Base-by-base conservation (phyloP, 495 filamentous ascomycete species). In the Melanomma pulvis-pyrius region DNA sequence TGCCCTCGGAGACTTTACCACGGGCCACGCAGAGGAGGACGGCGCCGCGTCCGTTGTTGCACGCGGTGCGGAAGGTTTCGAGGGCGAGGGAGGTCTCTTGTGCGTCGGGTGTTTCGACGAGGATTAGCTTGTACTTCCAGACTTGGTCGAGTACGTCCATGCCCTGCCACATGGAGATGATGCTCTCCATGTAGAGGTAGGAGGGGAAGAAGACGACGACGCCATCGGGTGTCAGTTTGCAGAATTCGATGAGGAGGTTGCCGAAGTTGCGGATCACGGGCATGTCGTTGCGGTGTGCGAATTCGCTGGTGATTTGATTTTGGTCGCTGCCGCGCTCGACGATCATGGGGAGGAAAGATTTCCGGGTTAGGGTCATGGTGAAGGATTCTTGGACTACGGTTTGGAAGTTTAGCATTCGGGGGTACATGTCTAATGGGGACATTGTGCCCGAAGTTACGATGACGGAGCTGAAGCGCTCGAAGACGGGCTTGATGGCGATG, bases 171-270 rank as follows among this genome's bases (percentile, higher is more conserved):
- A 96, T 96, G 76, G 87, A 91, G 74, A 99, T 97, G 74, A 98
- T 97, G 39, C 88, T 91, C 73, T 99, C 96, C 96, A 99, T 98
- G 81, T 99, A 99, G 1, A 99, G 84, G 73, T 99, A 99, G 0
- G 91, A 96, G 0, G 96, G 96, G 77, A 99, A 99, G 82, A 99
- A 99, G 51, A 99, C 96, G 32, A 98, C 94, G 77, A 99, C 87
- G 56, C 96, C 96, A 71, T 99, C 96, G 0, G 96, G 96, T 0
- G 94, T 98, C 68, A 97, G 87, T 75, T 90, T 92, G 36, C 92
- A 86, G 72, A 99, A 97, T 72, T 98, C 96, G 25, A 92, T 91
- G 19, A 99, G 80, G 6, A 99, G 82, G 63, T 87, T 91, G 39
- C 96, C 96, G 71, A 97, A 99, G 75, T 99, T 99, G 41, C 96